Evolutionary conservation across 1,139 yeast species (phyloP), one percentile per base, ranked within the genome.

Genomic region (Hemisphaericaspora xylofermentans): DNA sequence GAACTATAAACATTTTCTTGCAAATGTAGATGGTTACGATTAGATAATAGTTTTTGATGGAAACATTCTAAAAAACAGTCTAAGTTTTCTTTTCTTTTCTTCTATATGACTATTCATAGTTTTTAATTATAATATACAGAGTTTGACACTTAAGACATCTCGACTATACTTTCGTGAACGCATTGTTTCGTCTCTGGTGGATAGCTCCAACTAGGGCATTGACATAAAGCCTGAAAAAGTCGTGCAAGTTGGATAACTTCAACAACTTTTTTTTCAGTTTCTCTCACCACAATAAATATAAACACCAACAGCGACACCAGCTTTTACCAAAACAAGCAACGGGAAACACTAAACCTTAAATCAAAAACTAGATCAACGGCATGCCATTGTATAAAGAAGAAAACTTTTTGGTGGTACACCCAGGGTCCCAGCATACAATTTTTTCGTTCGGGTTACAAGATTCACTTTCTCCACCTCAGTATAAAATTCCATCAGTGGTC

Each of bases 391-490:
- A 76, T 58, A 74, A 82, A 56, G 85, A 80, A 63, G 83, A 78
- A 47, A 74, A 74, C 58, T 73, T 77, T 51, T 64, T 74, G 64
- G 78, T 89, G 39, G 78, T 91, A 33, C 82, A 88, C 45, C 88
- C 95, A 1, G 96, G 96, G n/a, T 83, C 95, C 2, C 71, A 68
- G 43, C 66, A 75, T 42, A 88, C 97, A 1, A 67, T 84, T 42
- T 87, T 87, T 33, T 84, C 85, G 51, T 83, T 87, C 58, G 97
- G 97, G 2, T 68, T 91, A 33, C 83, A 80, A 40, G 97, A 91
- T 49, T 74, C 88, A 1, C 73, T 88, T 48, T 67, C 86, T 3
- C 89, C 95, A 2, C 95, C 97, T 1, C 78, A 80, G 36, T 78
- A 77, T 50, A 80, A 80, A 45, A 70, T 89, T 30, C 95, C 96